A percentile compares a stretch with the other conserved stretches of the same genome.
phyloP scores from a whole-genome alignment of 345 rosid genomes.

The Pistacia atlantica region DNA sequence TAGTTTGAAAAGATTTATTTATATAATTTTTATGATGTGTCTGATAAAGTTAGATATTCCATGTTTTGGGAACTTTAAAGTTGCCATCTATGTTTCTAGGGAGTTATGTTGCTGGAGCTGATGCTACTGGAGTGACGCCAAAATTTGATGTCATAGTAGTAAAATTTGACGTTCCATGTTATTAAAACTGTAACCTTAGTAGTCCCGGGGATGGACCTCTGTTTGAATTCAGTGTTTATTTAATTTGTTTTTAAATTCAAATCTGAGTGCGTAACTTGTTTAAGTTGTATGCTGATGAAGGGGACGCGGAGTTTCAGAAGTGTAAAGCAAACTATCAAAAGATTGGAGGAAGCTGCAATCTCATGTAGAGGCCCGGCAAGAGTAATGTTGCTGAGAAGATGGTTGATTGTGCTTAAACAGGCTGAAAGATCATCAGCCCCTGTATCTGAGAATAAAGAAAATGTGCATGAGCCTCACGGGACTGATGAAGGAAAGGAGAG shows the following conservation, averaged over 20 bases:
- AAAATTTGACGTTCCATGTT: too few species aligned
- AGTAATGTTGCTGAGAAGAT: constrained; percentile 68
- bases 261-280: constrained; percentile 11
- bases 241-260: too few species aligned
- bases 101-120: too few species aligned
- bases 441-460: constrained; percentile 48
- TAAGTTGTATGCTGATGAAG: constrained; percentile 36
- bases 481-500: constrained; percentile 57
- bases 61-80: neutral
- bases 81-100: neutral
- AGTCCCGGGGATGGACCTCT: neutral
- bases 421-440: constrained; percentile 42
- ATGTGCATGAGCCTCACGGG: constrained; percentile 37
- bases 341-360: constrained; percentile 88
- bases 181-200: too few species aligned
- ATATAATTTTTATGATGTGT: neutral
- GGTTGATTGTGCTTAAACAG: constrained; percentile 81
- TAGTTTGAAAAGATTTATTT: neutral
- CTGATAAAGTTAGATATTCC: neutral
- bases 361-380: constrained; percentile 79
- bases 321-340: constrained; percentile 66
- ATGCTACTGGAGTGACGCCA: too few species aligned
- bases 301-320: constrained; percentile 63
- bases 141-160: too few species aligned
- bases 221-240: neutral